Conservation (phyloP, 2,329 filamentous ascomycete species). For the Calonectria pteridis region DNA sequence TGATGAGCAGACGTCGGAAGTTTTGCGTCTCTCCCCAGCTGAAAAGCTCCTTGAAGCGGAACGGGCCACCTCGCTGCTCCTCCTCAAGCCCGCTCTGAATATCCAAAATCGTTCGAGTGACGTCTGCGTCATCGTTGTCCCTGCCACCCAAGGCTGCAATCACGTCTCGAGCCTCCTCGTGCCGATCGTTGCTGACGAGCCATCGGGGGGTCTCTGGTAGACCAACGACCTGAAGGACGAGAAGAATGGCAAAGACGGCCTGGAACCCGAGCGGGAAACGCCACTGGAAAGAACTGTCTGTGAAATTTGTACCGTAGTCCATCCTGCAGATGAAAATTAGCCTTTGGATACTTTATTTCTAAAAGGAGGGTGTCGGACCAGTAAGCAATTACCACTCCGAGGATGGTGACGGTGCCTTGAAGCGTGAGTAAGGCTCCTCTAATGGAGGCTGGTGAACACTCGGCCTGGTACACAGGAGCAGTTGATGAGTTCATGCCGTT, state of each 20-base stretch:
- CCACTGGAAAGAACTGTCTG: conserved; percentile 45
- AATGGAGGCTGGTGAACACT: conserved; percentile 20
- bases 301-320: conserved; percentile 23
- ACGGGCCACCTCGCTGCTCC: conserved; percentile 46
- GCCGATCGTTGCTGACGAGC: conserved; percentile 50
- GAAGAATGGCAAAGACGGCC: conserved; percentile 51
- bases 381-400: conserved; percentile 22
- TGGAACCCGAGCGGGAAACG: conserved; percentile 59
- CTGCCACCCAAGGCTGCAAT: conserved; percentile 41
- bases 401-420: conserved; percentile 18
- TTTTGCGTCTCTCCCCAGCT: conserved; percentile 19
- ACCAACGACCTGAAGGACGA: conserved; percentile 45
- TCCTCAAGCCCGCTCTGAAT: conserved; percentile 51
- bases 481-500: conserved; percentile 58
- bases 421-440: conserved; percentile 15
- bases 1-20: conserved; percentile 36
- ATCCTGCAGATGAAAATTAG: not conserved
- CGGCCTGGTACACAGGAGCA: conserved; percentile 14
- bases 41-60: conserved; percentile 42
- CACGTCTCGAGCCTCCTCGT: conserved; percentile 54
- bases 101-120: conserved; percentile 55
- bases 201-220: conserved; percentile 59
- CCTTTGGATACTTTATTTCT: not conserved
- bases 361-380: conserved; percentile 7
- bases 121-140: conserved; percentile 40